phyloP scores from a whole-genome alignment of 192 early-diverging fungal species.

The Mortierella claussenii region DNA sequence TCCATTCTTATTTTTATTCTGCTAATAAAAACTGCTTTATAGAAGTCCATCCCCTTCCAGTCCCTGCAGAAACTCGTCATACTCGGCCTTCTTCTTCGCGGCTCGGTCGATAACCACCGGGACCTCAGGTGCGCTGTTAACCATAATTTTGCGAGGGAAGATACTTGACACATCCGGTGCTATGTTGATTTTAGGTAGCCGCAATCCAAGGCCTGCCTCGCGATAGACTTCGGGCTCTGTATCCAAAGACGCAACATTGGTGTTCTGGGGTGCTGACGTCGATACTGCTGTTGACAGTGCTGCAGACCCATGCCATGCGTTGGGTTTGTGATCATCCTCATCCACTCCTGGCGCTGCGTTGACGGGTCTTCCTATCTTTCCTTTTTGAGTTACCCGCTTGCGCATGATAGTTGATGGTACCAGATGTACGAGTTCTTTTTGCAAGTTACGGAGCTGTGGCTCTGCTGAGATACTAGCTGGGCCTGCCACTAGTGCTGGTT shows the following conservation, averaged over 20 bases:
- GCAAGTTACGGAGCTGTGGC: conserved; percentile 47
- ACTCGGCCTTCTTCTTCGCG: conserved; percentile 48
- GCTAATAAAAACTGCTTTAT: neutral
- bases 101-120: conserved; percentile 24
- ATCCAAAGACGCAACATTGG: neutral
- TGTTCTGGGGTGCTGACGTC: neutral
- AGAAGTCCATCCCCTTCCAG: conserved; percentile 45
- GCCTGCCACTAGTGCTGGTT: conserved; percentile 23
- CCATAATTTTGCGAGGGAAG: conserved; percentile 21
- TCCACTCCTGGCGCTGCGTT: conserved; percentile 49
- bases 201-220: conserved; percentile 35
- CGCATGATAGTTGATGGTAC: conserved; percentile 50
- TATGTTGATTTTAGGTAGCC: conserved; percentile 28
- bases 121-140: conserved; percentile 47
- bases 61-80: conserved; percentile 41
- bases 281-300: neutral
- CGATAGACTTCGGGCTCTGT: conserved; percentile 12
- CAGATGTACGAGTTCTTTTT: conserved; percentile 42
- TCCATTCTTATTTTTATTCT: neutral
- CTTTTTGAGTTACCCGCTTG: conserved; percentile 47
- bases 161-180: conserved; percentile 31
- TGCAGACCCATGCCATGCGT: neutral
- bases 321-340: conserved; percentile 15
- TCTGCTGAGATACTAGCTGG: conserved; percentile 47
- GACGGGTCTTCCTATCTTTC: conserved; percentile 48